Conservation (phyloP, 768 basidiomycete genomes). For the Dacryopinax spathularia region DNA sequence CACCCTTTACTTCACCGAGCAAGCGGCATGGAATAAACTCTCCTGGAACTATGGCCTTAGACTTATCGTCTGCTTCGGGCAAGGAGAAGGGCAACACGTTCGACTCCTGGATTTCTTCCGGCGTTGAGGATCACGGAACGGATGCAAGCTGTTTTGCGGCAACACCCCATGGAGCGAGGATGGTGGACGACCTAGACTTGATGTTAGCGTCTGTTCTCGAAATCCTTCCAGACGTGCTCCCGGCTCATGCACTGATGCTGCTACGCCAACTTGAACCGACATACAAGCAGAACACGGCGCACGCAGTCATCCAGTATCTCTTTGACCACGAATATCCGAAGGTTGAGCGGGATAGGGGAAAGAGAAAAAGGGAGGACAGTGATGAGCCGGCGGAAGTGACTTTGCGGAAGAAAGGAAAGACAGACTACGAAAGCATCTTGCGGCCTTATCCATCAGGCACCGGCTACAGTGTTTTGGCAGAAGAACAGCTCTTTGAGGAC, state of each 20-base stretch:
- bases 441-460: conserved; percentile 32
- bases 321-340: conserved; percentile 55
- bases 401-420: conserved; percentile 25
- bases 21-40: neutral
- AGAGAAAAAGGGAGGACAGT: conserved; percentile 28
- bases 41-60: neutral
- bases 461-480: conserved; percentile 36
- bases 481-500: conserved; percentile 30
- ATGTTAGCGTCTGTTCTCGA: conserved; percentile 10
- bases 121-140: neutral
- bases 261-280: conserved; percentile 27
- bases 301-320: conserved; percentile 39
- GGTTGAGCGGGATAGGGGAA: conserved; percentile 29
- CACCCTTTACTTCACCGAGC: neutral
- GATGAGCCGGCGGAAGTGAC: conserved; percentile 10
- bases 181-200: neutral
- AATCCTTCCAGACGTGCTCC: conserved; percentile 56
- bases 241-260: conserved; percentile 38
- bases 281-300: conserved; percentile 23
- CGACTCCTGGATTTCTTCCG: neutral
- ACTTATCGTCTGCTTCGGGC: neutral
- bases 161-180: neutral
- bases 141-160: neutral
- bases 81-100: neutral
- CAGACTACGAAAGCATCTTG: conserved; percentile 42